Conservation (phyloP, 2,329 filamentous ascomycete species). For the Phialocephala subalpina region DNA sequence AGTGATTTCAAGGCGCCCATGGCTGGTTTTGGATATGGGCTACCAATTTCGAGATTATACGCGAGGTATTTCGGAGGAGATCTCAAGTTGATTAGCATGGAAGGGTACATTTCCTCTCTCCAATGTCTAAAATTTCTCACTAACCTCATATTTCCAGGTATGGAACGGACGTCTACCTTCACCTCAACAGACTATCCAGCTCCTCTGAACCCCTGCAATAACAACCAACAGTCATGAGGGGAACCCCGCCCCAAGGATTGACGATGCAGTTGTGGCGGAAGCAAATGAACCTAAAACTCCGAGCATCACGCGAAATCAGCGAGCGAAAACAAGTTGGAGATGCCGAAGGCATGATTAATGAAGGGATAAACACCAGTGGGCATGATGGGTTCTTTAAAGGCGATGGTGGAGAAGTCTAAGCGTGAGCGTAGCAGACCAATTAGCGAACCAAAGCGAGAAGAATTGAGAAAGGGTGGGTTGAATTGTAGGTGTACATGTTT, state of each 20-base stretch:
- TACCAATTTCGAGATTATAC: slow-evolving; percentile 93
- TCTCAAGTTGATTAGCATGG: slow-evolving; percentile 98
- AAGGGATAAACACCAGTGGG: slow-evolving; percentile 39
- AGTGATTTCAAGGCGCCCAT: slow-evolving; percentile 99
- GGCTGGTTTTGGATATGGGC: slow-evolving; percentile 97
- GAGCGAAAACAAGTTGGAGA: slow-evolving; percentile 92
- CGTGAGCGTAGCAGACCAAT: not conserved
- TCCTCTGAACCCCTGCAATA: slow-evolving; percentile 98
- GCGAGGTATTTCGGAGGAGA: slow-evolving; percentile 98
- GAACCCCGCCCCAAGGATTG: slow-evolving; percentile 69
- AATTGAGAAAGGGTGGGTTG: no score
- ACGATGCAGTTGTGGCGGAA: slow-evolving; percentile 59
- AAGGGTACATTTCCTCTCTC: slow-evolving; percentile 73
- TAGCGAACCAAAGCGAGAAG: no score
- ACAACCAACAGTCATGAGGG: slow-evolving; percentile 82
- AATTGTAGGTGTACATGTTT: slow-evolving; percentile 8
- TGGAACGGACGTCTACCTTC: slow-evolving; percentile 97
- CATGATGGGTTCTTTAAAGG: slow-evolving; percentile 44
- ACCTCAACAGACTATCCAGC: slow-evolving; percentile 93
- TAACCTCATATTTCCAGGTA: slow-evolving; percentile 67
- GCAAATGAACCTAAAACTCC: slow-evolving; percentile 70
- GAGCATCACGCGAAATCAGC: slow-evolving; percentile 71
- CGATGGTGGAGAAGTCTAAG: slow-evolving; percentile 43
- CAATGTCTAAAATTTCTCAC: slow-evolving; percentile 14
- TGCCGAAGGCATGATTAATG: slow-evolving; percentile 78